phyloP scores from a whole-genome alignment of 2,329 filamentous ascomycete genomes.

The Balansia obtecta region DNA sequence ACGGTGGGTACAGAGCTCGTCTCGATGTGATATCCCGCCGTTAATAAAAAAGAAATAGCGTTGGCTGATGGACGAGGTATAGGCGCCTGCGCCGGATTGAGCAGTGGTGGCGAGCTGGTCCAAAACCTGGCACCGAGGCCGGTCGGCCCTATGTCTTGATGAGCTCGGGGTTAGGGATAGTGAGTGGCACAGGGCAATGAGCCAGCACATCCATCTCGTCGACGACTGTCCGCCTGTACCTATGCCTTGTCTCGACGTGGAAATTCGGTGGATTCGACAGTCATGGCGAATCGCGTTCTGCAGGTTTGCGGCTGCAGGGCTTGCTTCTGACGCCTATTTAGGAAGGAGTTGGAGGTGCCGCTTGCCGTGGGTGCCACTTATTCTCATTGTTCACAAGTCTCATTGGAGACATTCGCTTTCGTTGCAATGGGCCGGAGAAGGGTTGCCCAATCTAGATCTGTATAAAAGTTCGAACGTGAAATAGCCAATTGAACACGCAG shows the following conservation, averaged over 20 bases:
- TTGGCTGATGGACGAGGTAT: neutral
- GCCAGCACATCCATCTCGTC: too few relatives aligned
- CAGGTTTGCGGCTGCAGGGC: neutral
- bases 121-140: neutral
- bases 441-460: too few relatives aligned
- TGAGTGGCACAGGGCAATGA: neutral
- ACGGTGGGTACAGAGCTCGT: neutral
- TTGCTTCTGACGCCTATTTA: neutral
- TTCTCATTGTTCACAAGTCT: neutral
- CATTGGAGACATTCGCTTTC: too few relatives aligned
- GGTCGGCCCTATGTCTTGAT: neutral
- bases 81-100: neutral
- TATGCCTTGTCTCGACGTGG: neutral
- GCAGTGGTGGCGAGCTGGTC: neutral
- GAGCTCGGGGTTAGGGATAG: neutral
- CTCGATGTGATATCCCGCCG: neutral
- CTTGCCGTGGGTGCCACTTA: neutral
- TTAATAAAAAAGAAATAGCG: neutral
- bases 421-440: too few relatives aligned
- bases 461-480: too few relatives aligned
- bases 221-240: too few relatives aligned
- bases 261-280: neutral
- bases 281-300: neutral
- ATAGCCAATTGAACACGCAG: too few relatives aligned
- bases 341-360: conserved; percentile 5